These are phyloP conservation scores for Abrus precatorius DNA, from an alignment of 306 rosid species.

Conservation along the genomic window DNA sequence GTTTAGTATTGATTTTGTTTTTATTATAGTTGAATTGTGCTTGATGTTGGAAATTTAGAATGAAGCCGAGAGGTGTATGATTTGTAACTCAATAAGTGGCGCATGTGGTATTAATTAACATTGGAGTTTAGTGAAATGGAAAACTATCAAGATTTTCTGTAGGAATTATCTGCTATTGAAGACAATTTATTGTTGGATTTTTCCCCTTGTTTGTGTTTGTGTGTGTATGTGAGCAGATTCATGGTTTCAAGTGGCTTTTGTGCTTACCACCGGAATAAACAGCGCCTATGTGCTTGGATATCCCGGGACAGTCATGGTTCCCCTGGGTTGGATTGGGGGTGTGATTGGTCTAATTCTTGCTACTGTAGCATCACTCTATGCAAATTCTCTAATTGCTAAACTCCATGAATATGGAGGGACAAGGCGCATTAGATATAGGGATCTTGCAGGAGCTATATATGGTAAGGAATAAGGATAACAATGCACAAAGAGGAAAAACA, in stretches of 20 bases:
- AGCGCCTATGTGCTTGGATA: slow-evolving; percentile 96
- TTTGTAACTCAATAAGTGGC: neutral
- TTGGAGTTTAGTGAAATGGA: neutral
- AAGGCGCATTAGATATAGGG: slow-evolving; percentile 95
- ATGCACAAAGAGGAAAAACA: neutral
- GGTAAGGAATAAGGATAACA: slow-evolving; percentile 51
- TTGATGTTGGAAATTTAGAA: neutral
- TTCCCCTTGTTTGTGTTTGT: neutral
- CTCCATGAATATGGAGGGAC: slow-evolving; percentile 90
- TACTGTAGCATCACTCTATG: slow-evolving; percentile 74
- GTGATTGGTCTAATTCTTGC: slow-evolving; percentile 78
- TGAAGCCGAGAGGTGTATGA: neutral
- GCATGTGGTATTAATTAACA: neutral
- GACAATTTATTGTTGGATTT: neutral
- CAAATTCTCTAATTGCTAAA: slow-evolving; percentile 77
- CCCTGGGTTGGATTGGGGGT: slow-evolving; percentile 83
- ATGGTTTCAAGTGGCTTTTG: slow-evolving; percentile 89
- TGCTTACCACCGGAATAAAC: slow-evolving; percentile 95
- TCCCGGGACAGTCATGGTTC: slow-evolving; percentile 88
- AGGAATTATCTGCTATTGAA: neutral
- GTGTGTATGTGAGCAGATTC: slow-evolving; percentile 62
- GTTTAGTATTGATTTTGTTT: neutral
- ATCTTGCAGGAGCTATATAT: slow-evolving; percentile 84
- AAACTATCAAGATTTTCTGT: neutral
- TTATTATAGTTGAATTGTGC: neutral